Evolutionary conservation across 176 grass and related monocot species (phyloP), one percentile per base, ranked within the genome.

Genomic region (Rhipidocladum racemiflorum): DNA sequence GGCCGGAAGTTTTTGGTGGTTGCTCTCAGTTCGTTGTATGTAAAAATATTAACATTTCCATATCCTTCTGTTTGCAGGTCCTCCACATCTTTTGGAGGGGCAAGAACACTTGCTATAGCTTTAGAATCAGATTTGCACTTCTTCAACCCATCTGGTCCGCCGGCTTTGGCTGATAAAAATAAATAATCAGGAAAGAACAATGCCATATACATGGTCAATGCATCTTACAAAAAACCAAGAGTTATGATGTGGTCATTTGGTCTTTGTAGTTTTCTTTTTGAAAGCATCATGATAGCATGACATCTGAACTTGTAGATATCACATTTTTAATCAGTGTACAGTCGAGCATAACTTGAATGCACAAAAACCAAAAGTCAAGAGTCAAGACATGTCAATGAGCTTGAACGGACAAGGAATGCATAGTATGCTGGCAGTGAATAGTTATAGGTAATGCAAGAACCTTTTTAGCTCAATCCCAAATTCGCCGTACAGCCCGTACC

Each of bases 1-100:
- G 92, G 89, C 9, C 92, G 87, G 27, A 95, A 98, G 68, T 98
- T 98, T 71, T 95, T 98, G 11, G 95, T 98, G 74, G 92, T 87
- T 65, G 89, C 81, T 82, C 87, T 90, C 76, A 98, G 61, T 76
- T 98, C 90, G 1, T 77, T 81, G 63, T 95, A 98, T 62, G 88
- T 93, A 76, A 98, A 98, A 70, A 95, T 93, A 68, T 90, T 91
- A 54, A 93, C 92, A 84, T 92, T 89, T 36, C 92, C 90, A 76
- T 95, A 84, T 79, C 90, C 95, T 88, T 88, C 85, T 78, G 84
- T 89, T 67, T 84, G 88, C 66, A 95, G 83, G 71, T 91, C 87
- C 75, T 95, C 87, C 43, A 95, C 95, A 60, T 93, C 95, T 86
- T 95, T 91, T 57, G 94, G 94, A 72, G 94, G 91, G 45, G 91